These are phyloP conservation scores for Nepenthes alata DNA, from an alignment of 179 eudicot genomes.

Conservation along the genomic window DNA sequence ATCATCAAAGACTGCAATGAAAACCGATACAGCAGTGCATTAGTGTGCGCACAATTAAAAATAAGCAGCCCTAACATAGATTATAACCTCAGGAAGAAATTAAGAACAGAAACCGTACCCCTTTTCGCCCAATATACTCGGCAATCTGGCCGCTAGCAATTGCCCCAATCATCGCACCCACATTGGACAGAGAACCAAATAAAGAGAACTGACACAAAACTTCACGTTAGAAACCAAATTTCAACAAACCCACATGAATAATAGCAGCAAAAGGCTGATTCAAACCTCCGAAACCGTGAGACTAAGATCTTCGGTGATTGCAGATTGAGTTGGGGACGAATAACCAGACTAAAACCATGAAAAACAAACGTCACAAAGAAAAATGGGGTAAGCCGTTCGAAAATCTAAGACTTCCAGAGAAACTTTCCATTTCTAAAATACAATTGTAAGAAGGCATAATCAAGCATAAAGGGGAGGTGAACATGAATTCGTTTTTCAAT, in stretches of 20 bases:
- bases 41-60: no score
- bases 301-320: slow-evolving; percentile 51
- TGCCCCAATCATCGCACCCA: slow-evolving; percentile 99
- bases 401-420: no score
- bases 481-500: not conserved
- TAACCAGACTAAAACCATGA: slow-evolving; percentile 46
- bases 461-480: no score
- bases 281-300: slow-evolving; percentile 80
- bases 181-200: slow-evolving; percentile 87
- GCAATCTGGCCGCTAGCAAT: slow-evolving; percentile 92
- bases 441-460: no score
- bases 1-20: slow-evolving; percentile 81
- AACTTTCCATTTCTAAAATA: no score
- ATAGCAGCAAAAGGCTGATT: slow-evolving; percentile 3
- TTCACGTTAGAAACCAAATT: slow-evolving; percentile 7
- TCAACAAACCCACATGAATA: slow-evolving; percentile 1
- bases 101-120: slow-evolving; percentile 33
- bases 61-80: no score
- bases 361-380: slow-evolving; percentile 3
- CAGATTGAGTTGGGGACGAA: slow-evolving; percentile 82
- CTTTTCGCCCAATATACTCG: slow-evolving; percentile 94
- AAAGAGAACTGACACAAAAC: slow-evolving; percentile 50
- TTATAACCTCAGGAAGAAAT: not conserved
- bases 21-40: slow-evolving; percentile 8
- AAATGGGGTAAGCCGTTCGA: not conserved